These are phyloP conservation scores for Pseudogymnoascus sp. DNA, from an alignment of 2,329 filamentous ascomycete genomes.

Conservation along the genomic window DNA sequence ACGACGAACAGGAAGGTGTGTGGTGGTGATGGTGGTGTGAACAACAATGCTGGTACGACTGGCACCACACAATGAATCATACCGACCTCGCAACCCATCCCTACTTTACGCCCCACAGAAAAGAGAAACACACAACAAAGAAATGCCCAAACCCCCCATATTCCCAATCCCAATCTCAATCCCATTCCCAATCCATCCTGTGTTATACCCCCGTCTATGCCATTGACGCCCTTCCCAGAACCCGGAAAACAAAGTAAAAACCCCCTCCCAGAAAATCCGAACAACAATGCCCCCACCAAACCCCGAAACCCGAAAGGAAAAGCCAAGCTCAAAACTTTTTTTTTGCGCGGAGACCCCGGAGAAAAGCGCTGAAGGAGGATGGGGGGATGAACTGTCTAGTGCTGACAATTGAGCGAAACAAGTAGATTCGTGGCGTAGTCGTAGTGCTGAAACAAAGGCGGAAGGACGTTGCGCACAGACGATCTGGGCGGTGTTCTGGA, in stretches of 20 bases:
- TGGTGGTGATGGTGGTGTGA: no score
- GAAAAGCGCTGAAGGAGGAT: background rate
- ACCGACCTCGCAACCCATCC: background rate
- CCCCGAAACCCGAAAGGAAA: background rate
- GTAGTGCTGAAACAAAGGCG: background rate
- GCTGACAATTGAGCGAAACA: conserved; percentile 1
- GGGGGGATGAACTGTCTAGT: background rate
- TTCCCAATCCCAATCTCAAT: background rate
- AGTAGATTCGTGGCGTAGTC: conserved; percentile 1
- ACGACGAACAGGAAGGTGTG: background rate
- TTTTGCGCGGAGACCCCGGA: background rate
- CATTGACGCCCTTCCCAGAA: background rate
- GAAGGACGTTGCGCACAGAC: background rate
- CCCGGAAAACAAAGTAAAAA: background rate
- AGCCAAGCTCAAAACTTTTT: background rate
- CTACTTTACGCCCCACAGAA: background rate
- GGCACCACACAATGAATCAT: background rate
- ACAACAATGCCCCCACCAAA: background rate
- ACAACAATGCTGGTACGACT: background rate
- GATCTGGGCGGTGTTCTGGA: background rate
- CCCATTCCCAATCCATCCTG: background rate
- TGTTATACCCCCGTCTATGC: background rate
- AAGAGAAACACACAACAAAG: background rate
- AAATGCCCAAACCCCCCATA: background rate
- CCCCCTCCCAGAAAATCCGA: background rate